Percentiles rank a stretch among this genome's conserved stretches.
Evolutionary conservation across 2,329 filamentous ascomycete genomes (phyloP).

Genomic region (Tympanopsis confertula): DNA sequence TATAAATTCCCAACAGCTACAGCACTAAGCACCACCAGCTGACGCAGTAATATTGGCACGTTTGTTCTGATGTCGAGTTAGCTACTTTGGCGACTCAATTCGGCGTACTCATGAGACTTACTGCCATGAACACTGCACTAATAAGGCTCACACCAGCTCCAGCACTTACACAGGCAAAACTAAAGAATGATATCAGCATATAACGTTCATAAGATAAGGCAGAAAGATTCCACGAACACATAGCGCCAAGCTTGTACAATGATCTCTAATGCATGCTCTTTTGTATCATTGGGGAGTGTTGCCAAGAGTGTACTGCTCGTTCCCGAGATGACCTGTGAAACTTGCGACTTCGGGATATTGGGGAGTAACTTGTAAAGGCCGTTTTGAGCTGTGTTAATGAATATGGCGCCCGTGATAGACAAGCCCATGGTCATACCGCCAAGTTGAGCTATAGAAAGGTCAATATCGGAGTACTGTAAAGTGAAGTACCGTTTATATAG

Average conservation of each 20-base stretch:
- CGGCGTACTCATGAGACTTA: too few species aligned
- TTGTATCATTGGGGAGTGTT: constrained; percentile 6
- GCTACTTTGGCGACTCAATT: too few species aligned
- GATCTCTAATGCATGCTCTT: constrained; percentile 9
- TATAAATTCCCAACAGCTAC: too few species aligned
- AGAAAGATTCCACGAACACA: too few species aligned
- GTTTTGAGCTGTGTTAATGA: constrained; percentile 16
- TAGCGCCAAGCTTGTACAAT: constrained; percentile 15
- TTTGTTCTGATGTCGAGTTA: too few species aligned
- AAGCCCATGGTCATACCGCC: constrained; percentile 14
- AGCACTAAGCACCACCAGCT: too few species aligned
- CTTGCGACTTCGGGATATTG: constrained; percentile 8
- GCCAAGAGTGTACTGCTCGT: constrained; percentile 5
- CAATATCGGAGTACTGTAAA: neutral
- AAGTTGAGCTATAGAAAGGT: constrained; percentile 10
- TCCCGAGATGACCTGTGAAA: constrained; percentile 12
- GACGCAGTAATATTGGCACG: too few species aligned
- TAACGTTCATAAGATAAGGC: too few species aligned
- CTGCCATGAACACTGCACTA: too few species aligned
- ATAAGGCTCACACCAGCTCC: too few species aligned
- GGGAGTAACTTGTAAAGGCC: constrained; percentile 11
- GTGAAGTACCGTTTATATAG: neutral
- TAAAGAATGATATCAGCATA: too few species aligned
- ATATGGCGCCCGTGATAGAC: constrained; percentile 16
- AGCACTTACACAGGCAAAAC: too few species aligned